A percentile compares a stretch with the other conserved stretches of the same genome.
Evolutionary conservation across 2,329 filamentous ascomycete genomes (phyloP).

Genomic region (Arachnomyces sp.): DNA sequence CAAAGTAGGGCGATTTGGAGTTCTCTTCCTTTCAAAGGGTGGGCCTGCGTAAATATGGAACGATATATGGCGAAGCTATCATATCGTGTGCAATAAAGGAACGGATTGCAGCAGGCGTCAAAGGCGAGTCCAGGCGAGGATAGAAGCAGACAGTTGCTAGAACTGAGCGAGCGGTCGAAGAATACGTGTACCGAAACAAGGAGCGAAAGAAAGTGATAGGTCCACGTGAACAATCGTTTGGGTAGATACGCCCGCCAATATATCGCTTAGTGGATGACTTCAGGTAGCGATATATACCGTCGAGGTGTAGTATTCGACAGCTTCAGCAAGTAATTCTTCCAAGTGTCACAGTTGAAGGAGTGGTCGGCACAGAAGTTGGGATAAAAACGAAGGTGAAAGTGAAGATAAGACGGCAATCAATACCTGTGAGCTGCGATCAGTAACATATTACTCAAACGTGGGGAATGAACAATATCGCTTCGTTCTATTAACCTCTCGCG

Average conservation of each 20-base stretch:
- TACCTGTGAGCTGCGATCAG: too few relatives aligned
- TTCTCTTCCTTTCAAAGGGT: neutral
- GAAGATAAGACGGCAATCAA: too few relatives aligned
- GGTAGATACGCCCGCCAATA: neutral
- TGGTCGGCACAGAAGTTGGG: too few relatives aligned
- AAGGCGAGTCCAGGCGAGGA: neutral
- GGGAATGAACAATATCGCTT: too few relatives aligned
- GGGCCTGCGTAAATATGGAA: neutral
- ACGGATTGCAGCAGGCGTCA: conserved; percentile 1
- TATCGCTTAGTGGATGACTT: neutral
- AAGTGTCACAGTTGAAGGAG: too few relatives aligned
- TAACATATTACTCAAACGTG: too few relatives aligned
- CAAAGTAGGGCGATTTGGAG: neutral
- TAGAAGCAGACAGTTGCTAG: neutral
- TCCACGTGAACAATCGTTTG: too few relatives aligned
- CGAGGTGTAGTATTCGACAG: too few relatives aligned
- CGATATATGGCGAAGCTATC: neutral
- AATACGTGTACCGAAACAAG: neutral
- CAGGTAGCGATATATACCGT: too few relatives aligned
- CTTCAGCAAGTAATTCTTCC: too few relatives aligned
- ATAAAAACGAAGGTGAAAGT: too few relatives aligned
- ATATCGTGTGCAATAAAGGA: neutral
- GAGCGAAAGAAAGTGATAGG: neutral
- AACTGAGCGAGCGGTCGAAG: neutral
- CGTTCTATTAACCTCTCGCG: too few relatives aligned